A percentile compares a stretch with the other conserved stretches of the same genome.
These are phyloP conservation scores for Camelina sativa DNA, from an alignment of 345 rosid genomes.

Conservation along the genomic window DNA sequence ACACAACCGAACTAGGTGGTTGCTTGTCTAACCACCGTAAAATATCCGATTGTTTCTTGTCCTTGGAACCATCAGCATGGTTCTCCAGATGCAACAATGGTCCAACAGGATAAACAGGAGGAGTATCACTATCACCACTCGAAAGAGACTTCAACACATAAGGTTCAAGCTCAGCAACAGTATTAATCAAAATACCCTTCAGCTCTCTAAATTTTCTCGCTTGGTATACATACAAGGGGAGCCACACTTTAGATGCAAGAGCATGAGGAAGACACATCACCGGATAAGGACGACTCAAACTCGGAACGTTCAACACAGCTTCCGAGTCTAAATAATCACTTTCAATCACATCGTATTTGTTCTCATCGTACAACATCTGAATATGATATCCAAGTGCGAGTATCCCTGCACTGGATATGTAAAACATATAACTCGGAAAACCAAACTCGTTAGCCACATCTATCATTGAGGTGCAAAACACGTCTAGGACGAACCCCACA, in stretches of 20 bases:
- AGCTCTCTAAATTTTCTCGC: conserved; percentile 32
- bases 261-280: conserved; percentile 41
- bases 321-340: conserved; percentile 44
- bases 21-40: too few relatives aligned
- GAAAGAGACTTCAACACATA: not conserved
- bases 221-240: fast-evolving
- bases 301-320: conserved; percentile 38
- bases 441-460: conserved; percentile 54
- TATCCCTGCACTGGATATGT: conserved; percentile 42
- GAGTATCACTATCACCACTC: too few relatives aligned
- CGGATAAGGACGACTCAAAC: conserved; percentile 46
- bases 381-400: conserved; percentile 42
- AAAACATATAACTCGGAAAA: conserved; percentile 55
- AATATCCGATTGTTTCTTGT: too few relatives aligned
- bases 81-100: too few relatives aligned
- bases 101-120: too few relatives aligned
- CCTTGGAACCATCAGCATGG: too few relatives aligned
- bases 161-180: conserved; percentile 51
- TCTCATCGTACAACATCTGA: conserved; percentile 24
- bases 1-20: too few relatives aligned
- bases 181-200: conserved; percentile 51
- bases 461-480: conserved; percentile 54
- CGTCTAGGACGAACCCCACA: conserved; percentile 55
- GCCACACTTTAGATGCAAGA: not conserved
- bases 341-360: conserved; percentile 6